These are phyloP conservation scores for Citrus medica DNA, from an alignment of 345 rosid species.

Conservation along the genomic window DNA sequence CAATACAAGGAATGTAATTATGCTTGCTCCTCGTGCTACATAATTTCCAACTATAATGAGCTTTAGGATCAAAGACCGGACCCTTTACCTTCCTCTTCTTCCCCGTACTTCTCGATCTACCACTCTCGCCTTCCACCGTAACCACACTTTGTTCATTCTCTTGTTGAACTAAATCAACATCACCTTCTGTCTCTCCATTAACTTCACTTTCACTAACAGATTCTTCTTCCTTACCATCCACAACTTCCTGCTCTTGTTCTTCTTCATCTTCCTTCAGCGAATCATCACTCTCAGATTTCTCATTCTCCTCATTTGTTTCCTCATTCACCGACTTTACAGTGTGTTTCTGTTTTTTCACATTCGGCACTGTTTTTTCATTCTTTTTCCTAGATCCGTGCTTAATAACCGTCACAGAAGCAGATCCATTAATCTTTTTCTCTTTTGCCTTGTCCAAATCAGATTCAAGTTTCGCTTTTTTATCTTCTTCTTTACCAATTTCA, in stretches of 20 bases:
- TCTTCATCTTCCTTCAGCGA: constrained; percentile 38
- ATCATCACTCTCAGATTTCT: constrained; percentile 46
- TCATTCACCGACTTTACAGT: constrained; percentile 28
- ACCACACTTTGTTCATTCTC: constrained; percentile 46
- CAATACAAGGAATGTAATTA: constrained; percentile 94
- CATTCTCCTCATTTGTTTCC: constrained; percentile 39
- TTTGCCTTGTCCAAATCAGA: constrained; percentile 36
- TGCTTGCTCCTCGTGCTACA: constrained; percentile 89
- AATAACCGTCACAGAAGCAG: constrained; percentile 32
- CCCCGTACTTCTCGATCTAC: constrained; percentile 17
- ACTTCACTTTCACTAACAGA: constrained; percentile 40
- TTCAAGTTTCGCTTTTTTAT: constrained; percentile 25
- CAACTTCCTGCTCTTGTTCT: constrained; percentile 35
- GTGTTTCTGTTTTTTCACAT: constrained; percentile 33
- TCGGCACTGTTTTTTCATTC: constrained; percentile 32
- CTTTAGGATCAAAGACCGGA: constrained; percentile 83
- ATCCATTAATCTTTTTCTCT: constrained; percentile 38
- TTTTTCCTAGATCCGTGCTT: constrained; percentile 47
- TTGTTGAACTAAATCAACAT: constrained; percentile 39
- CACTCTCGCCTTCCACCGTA: constrained; percentile 42
- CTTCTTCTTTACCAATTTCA: constrained; percentile 27
- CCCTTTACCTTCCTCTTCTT: constrained; percentile 73
- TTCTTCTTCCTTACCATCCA: constrained; percentile 55
- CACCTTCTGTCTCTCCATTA: constrained; percentile 36
- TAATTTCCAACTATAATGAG: constrained; percentile 74